phyloP scores from a whole-genome alignment of 768 basidiomycete genomes.

The Mycena metata region DNA sequence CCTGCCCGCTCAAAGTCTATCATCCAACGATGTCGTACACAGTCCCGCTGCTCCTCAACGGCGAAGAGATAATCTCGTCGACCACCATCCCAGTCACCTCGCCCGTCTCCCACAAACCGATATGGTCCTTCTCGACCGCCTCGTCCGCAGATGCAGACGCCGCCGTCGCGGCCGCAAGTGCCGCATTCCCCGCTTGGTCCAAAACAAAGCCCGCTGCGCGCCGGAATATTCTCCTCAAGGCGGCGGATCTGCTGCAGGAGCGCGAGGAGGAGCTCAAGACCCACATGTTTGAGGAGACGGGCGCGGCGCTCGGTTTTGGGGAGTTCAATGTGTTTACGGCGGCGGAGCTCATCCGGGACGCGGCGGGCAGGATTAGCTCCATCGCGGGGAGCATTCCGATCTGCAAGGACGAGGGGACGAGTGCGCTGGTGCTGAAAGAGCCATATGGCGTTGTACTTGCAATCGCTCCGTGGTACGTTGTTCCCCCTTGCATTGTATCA shows the following conservation, averaged over 20 bases:
- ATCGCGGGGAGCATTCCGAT: conserved; percentile 32
- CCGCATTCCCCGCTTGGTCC: conserved; percentile 35
- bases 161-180: conserved; percentile 30
- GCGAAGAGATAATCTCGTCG: conserved; percentile 17
- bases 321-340: conserved; percentile 24
- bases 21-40: conserved; percentile 20
- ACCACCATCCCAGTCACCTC: conserved; percentile 35
- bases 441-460: conserved; percentile 35
- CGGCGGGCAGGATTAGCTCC: conserved; percentile 26
- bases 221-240: conserved; percentile 36
- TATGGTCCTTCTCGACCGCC: conserved; percentile 33
- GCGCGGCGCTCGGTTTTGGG: conserved; percentile 1
- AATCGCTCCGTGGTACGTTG: conserved; percentile 35
- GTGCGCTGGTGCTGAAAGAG: conserved; percentile 35
- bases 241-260: conserved; percentile 34
- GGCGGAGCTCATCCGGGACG: conserved; percentile 30
- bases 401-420: conserved; percentile 24
- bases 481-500: neutral
- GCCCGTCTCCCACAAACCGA: conserved; percentile 23
- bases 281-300: conserved; percentile 32
- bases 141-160: conserved; percentile 24
- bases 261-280: conserved; percentile 20
- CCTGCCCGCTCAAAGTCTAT: no score
- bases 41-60: conserved; percentile 36
- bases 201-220: conserved; percentile 32